Percentiles rank a stretch among this genome's conserved stretches.
Evolutionary conservation across 805 yeast genomes (phyloP).

Genomic region (Torulaspora microellipsoides): DNA sequence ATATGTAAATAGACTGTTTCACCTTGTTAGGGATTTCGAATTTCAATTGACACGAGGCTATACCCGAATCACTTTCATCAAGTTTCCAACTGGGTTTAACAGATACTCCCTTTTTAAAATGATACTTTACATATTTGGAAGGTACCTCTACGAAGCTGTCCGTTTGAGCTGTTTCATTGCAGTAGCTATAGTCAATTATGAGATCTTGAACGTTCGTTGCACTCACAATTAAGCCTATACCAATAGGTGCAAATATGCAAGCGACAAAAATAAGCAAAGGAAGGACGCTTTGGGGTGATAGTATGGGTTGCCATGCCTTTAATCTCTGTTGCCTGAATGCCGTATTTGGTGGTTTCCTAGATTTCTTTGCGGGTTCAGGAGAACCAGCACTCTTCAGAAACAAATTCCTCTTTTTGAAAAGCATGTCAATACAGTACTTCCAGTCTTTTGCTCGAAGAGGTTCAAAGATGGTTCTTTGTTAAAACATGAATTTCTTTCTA

Average conservation of each 20-base stretch:
- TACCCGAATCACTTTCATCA: conserved; percentile 35
- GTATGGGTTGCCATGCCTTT: conserved; percentile 73
- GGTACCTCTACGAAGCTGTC: conserved; percentile 51
- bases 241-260: conserved; percentile 82
- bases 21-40: conserved; percentile 71
- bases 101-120: conserved; percentile 46
- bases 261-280: conserved; percentile 76
- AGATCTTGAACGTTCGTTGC: conserved; percentile 74
- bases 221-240: conserved; percentile 77
- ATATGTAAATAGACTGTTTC: conserved; percentile 66
- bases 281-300: conserved; percentile 86
- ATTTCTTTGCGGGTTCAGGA: conserved; percentile 29
- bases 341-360: conserved; percentile 61
- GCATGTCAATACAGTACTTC: too few species aligned
- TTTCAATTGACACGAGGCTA: conserved; percentile 54
- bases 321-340: conserved; percentile 72
- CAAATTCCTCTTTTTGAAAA: conserved; percentile 9
- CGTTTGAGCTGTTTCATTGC: conserved; percentile 49
- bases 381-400: conserved; percentile 2
- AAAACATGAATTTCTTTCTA: too few species aligned
- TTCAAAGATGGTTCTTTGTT: too few species aligned
- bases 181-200: conserved; percentile 68
- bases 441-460: too few species aligned
- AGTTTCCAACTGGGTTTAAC: conserved; percentile 61
- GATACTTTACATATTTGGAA: conserved; percentile 48